A percentile compares a stretch with the other conserved stretches of the same genome.
Conservation (phyloP, 2,329 filamentous ascomycete genomes). For the Fusarium piperis region DNA sequence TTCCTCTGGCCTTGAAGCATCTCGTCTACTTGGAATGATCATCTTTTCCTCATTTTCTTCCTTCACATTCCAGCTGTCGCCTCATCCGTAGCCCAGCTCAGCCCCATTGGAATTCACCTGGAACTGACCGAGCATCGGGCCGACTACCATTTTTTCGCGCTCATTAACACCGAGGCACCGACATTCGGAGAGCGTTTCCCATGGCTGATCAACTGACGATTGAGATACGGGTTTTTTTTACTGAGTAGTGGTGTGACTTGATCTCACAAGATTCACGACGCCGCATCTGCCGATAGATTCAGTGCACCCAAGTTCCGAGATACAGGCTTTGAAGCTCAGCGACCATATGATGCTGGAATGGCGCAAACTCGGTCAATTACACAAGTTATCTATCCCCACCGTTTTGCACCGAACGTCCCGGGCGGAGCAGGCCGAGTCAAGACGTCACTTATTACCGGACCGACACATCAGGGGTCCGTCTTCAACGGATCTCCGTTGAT, state of each 20-base stretch:
- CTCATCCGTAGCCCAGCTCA: not conserved
- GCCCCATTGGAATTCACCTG: not conserved
- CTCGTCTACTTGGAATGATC: not conserved
- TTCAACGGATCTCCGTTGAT: not conserved
- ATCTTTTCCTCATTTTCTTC: not conserved
- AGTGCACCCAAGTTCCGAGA: not conserved
- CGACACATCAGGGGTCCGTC: not conserved
- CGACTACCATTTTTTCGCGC: not conserved
- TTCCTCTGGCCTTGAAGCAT: not conserved
- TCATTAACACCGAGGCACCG: not conserved
- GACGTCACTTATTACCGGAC: not conserved
- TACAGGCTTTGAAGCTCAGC: not conserved
- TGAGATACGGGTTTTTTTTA: not conserved
- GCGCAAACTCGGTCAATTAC: not conserved
- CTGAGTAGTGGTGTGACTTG: not conserved
- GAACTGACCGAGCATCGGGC: not conserved
- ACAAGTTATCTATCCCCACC: not conserved
- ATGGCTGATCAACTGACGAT: not conserved
- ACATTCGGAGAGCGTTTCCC: not conserved
- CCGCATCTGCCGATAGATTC: not conserved
- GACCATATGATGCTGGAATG: not conserved
- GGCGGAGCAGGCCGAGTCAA: not conserved
- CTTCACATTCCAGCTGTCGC: not conserved
- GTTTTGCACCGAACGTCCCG: not conserved
- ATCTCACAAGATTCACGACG: not conserved